phyloP scores from a whole-genome alignment of 1,284 basidiomycete genomes.

The Cronartium ribicola region DNA sequence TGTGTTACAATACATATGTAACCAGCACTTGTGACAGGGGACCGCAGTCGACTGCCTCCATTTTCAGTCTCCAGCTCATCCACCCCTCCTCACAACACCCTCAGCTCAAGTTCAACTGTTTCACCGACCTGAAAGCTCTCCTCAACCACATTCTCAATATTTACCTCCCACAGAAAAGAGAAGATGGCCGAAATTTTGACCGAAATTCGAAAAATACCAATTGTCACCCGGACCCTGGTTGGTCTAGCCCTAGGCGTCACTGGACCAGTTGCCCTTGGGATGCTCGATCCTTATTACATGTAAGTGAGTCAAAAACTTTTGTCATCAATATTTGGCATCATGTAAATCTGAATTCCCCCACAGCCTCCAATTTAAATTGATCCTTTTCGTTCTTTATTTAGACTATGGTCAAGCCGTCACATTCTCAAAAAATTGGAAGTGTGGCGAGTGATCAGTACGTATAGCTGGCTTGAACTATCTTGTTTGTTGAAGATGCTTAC shows the following conservation, averaged over 20 bases:
- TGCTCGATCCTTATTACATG: constrained; percentile 39
- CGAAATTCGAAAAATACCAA: constrained; percentile 35
- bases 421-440: constrained; percentile 30
- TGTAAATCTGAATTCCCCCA: too few relatives aligned
- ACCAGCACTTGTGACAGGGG: too few relatives aligned
- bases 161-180: too few relatives aligned
- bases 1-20: too few relatives aligned
- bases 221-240: constrained; percentile 36
- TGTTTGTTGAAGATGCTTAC: background rate
- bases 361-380: background rate
- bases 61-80: too few relatives aligned
- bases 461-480: background rate
- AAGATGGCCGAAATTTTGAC: constrained; percentile 32
- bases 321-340: too few relatives aligned
- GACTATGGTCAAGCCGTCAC: constrained; percentile 31
- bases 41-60: too few relatives aligned
- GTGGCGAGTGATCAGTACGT: constrained; percentile 40
- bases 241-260: constrained; percentile 35
- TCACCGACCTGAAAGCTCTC: too few relatives aligned
- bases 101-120: too few relatives aligned
- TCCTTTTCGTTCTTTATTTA: background rate
- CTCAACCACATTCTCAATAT: too few relatives aligned
- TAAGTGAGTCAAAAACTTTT: constrained; percentile 21
- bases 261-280: constrained; percentile 32
- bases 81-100: too few relatives aligned